Conservation (phyloP, 805 yeast species). For the Babjeviella inositovora region DNA sequence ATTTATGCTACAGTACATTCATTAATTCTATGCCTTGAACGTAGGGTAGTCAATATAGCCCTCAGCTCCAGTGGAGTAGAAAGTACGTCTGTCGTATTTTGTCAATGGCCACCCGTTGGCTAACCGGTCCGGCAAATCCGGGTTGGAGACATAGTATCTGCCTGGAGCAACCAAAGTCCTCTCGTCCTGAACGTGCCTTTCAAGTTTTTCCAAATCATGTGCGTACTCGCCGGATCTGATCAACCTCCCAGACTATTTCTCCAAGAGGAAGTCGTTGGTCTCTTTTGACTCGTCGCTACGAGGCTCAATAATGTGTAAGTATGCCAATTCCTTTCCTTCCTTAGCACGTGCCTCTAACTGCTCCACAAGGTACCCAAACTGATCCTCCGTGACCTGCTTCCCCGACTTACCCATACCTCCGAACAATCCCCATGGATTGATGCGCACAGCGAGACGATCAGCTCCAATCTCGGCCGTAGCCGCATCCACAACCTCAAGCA, state of each 20-base stretch:
- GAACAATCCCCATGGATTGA: slow-evolving; percentile 18
- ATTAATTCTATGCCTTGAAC: too few relatives aligned
- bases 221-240: slow-evolving; percentile 11
- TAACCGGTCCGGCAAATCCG: slow-evolving; percentile 32
- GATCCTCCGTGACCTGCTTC: slow-evolving; percentile 4
- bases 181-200: slow-evolving; percentile 5
- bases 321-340: slow-evolving; percentile 14
- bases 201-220: slow-evolving; percentile 8
- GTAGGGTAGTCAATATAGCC: slow-evolving; percentile 29
- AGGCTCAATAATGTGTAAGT: slow-evolving; percentile 18
- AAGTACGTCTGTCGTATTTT: slow-evolving; percentile 28
- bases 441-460: slow-evolving; percentile 13
- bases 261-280: slow-evolving; percentile 7
- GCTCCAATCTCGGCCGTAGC: slow-evolving; percentile 16
- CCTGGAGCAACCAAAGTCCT: slow-evolving; percentile 21
- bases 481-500: slow-evolving; percentile 17
- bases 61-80: slow-evolving; percentile 21
- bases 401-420: slow-evolving; percentile 11
- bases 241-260: slow-evolving; percentile 16
- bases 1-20: too few relatives aligned
- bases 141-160: slow-evolving; percentile 34
- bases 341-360: slow-evolving; percentile 17
- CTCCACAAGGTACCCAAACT: slow-evolving; percentile 10
- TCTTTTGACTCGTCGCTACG: slow-evolving; percentile 10
- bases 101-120: slow-evolving; percentile 19